phyloP scores from a whole-genome alignment of 1,284 basidiomycete genomes.

The Hypsizygus ulmarius region DNA sequence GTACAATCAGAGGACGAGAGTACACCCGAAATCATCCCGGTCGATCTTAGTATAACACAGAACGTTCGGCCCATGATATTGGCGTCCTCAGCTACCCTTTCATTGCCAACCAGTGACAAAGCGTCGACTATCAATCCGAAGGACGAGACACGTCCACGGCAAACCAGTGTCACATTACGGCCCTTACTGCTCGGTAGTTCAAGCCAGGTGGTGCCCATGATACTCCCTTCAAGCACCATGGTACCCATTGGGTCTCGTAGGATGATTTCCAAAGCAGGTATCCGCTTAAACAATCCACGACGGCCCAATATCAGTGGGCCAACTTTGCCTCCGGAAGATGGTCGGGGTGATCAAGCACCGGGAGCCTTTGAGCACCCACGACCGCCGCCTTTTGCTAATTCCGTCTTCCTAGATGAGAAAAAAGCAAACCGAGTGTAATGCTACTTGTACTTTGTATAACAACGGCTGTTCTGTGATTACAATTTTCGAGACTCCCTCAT shows the following conservation, averaged over 20 bases:
- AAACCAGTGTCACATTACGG: slow-evolving; percentile 19
- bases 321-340: slow-evolving; percentile 22
- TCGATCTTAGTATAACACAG: slow-evolving; percentile 7
- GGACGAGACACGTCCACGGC: slow-evolving; percentile 5
- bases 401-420: not conserved
- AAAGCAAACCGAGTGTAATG: not conserved
- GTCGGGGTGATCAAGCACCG: slow-evolving; percentile 28
- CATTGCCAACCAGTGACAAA: not conserved
- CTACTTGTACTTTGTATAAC: no score
- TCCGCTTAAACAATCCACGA: slow-evolving; percentile 18
- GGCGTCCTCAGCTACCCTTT: slow-evolving; percentile 10
- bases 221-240: slow-evolving; percentile 22
- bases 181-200: slow-evolving; percentile 30
- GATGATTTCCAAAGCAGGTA: slow-evolving; percentile 12
- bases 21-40: slow-evolving; percentile 8
- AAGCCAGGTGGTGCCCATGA: slow-evolving; percentile 12
- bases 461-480: not conserved
- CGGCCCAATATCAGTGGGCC: slow-evolving; percentile 34
- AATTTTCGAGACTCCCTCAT: no score
- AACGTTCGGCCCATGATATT: slow-evolving; percentile 26
- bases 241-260: slow-evolving; percentile 28
- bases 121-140: not conserved
- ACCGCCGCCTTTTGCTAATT: slow-evolving; percentile 34
- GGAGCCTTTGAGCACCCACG: slow-evolving; percentile 44
- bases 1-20: slow-evolving; percentile 22